These are phyloP conservation scores for Pinus taeda DNA, from an alignment of 75 land plant species.

Conservation along the genomic window DNA sequence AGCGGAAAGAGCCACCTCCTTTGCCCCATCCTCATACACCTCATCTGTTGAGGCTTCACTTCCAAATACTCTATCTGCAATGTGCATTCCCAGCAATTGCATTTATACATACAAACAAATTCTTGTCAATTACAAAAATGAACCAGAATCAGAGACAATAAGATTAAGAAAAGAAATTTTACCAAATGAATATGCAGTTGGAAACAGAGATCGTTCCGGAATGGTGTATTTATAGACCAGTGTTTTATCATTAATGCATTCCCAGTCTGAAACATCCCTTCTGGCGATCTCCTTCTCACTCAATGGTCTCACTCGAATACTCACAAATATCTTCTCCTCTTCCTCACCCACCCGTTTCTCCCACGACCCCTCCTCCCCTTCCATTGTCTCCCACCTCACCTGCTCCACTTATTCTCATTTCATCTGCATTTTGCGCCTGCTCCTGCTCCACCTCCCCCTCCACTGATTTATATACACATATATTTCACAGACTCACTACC, in stretches of 20 bases:
- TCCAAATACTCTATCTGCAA: slow-evolving; percentile 84
- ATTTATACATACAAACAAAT: not conserved
- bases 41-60: slow-evolving; percentile 58
- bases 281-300: slow-evolving; percentile 65
- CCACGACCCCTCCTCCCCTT: no score
- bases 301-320: slow-evolving; percentile 93
- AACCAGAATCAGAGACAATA: not conserved
- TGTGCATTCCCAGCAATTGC: not conserved
- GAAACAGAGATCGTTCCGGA: slow-evolving; percentile 65
- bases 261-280: slow-evolving; percentile 80
- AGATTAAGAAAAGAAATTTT: not conserved
- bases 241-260: slow-evolving; percentile 72
- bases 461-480: no score
- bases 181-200: slow-evolving; percentile 90
- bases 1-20: slow-evolving; percentile 90
- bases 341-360: not conserved
- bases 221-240: slow-evolving; percentile 54
- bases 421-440: no score
- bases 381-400: no score
- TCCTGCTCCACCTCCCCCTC: no score
- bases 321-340: slow-evolving; percentile 83
- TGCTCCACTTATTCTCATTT: no score
- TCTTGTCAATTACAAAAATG: not conserved
- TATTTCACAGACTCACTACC: no score
- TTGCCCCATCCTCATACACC: slow-evolving; percentile 89